Conservation (phyloP, 2,329 filamentous ascomycete genomes). For the Fusarium fujikuroi region DNA sequence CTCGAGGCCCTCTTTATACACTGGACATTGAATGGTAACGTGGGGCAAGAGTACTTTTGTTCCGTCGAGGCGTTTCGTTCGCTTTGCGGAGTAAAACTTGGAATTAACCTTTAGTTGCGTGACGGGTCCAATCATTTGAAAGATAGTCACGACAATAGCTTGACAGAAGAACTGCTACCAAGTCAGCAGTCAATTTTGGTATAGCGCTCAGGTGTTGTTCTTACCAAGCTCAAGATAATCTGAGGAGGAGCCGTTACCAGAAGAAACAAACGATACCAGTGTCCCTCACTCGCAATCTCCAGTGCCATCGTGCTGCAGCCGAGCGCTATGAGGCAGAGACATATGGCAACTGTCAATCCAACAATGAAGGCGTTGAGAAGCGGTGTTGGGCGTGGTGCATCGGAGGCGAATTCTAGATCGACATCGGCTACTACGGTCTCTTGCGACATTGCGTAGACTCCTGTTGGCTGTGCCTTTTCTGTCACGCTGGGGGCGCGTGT, state of each 20-base stretch:
- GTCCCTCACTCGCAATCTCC: background rate
- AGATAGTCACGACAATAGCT: background rate
- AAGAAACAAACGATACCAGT: background rate
- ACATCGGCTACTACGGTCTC: background rate
- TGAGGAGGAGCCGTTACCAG: background rate
- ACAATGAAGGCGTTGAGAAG: background rate
- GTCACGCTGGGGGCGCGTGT: accelerated
- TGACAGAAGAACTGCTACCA: background rate
- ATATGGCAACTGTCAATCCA: background rate
- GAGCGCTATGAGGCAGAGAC: background rate
- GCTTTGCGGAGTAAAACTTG: conserved; percentile 18
- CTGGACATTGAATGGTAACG: conserved; percentile 58
- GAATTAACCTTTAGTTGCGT: conserved; percentile 14
- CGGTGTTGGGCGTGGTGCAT: background rate
- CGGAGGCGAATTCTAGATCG: background rate
- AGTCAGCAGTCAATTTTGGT: accelerated
- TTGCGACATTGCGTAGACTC: background rate
- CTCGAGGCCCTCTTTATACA: conserved; percentile 52
- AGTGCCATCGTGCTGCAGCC: background rate
- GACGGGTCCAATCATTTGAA: background rate
- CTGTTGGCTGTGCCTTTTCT: background rate
- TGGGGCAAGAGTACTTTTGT: conserved; percentile 45
- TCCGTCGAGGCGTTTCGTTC: background rate
- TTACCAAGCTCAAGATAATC: background rate
- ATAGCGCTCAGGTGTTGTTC: accelerated